Conservation (phyloP, 2,329 filamentous ascomycete genomes). For the Claviceps fusiformis region DNA sequence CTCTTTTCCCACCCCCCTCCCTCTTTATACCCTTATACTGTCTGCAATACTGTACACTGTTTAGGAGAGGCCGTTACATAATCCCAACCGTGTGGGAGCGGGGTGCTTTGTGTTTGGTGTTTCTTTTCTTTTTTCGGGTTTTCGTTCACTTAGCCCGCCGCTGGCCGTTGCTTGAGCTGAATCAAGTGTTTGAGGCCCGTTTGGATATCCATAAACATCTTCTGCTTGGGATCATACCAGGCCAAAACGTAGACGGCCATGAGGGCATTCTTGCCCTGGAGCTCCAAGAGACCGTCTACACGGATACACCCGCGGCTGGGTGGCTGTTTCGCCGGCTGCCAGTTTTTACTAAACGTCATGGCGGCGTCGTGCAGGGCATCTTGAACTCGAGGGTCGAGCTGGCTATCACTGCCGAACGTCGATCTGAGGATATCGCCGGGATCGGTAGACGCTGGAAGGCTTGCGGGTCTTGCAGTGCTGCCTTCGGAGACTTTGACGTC, state of each 20-base stretch:
- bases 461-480: conserved; percentile 11
- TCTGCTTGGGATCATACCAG: conserved; percentile 43
- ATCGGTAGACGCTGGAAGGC: conserved; percentile 13
- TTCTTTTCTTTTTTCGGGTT: background rate
- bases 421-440: conserved; percentile 14
- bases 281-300: conserved; percentile 40
- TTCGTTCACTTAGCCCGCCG: conserved; percentile 12
- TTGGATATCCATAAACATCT: conserved; percentile 27
- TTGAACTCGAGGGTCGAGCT: conserved; percentile 22
- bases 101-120: too few species aligned
- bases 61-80: background rate
- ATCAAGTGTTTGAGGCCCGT: conserved; percentile 30
- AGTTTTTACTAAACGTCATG: conserved; percentile 29
- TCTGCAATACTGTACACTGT: background rate
- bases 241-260: conserved; percentile 37
- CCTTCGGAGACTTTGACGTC: conserved; percentile 12
- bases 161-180: conserved; percentile 25
- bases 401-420: conserved; percentile 13
- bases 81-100: background rate
- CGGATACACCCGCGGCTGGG: conserved; percentile 38
- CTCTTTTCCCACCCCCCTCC: too few species aligned
- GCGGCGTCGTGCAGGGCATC: conserved; percentile 20
- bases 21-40: too few species aligned
- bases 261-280: conserved; percentile 31
- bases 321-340: conserved; percentile 27